Base-by-base conservation (phyloP, 352 stramenopile genomes). In the Phytophthora gonapodyides region DNA sequence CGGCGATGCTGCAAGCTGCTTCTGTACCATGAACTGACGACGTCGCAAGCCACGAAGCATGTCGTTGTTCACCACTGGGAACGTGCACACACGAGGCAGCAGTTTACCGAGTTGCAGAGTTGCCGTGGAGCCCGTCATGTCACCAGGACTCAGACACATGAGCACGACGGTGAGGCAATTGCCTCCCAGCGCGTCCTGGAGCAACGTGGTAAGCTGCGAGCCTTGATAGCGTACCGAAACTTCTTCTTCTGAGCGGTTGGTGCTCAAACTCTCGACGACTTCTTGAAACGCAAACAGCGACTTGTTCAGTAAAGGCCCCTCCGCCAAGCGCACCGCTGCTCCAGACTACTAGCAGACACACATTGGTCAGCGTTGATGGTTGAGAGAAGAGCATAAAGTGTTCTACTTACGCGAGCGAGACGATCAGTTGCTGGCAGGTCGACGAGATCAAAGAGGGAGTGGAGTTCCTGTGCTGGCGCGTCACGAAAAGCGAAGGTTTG, bases 251-350 rank as follows among this genome's bases (percentile, higher is more conserved):
- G 30, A 34, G 27, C 21, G 35, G 15, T 30, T 49, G 35, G 24
- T 44, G 43, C 54, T 57, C 10, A 70, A 40, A 48, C 15, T 57
- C 15, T 76, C 47, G 2, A 84, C 19, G 8, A 82, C 80, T n/a
- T 78, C 59, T 6, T 70, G 59, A 5, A 88, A 38, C 8, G 77
- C 67, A 12, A 77, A 81, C 24, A 89, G 35, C 13, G 82, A 71
- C 45, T 87, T 88, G 56, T 85, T 87, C 2, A 84, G 58, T 24
- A 87, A 35, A n/a, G 79, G 74, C 5, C 73, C 71, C 49, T 89
- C 79, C 0, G 73, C 71, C 5, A 88, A 53, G 21, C 79, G 73
- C 33, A 82, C 65, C 3, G 59, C 57, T 11, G 45, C 31, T 41
- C 54, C 64, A 41, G 69, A 42, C 72, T 84, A 42, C 15, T 19